Conservation (phyloP, 2,329 filamentous ascomycete genomes). For the Nothophoma quercina region DNA sequence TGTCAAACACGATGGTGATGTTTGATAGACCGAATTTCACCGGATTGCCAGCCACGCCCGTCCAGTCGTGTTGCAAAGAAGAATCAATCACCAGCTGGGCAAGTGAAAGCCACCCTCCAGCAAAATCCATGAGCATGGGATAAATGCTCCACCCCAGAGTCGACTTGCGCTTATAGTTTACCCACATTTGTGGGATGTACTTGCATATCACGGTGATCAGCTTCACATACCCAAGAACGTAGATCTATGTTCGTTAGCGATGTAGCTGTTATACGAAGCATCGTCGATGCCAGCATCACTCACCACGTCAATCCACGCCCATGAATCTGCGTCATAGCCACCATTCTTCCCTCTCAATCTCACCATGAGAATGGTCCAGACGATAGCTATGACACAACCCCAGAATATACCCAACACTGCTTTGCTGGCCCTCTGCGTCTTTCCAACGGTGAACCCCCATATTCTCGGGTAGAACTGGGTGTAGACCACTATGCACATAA, state of each 20-base stretch:
- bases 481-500: constrained; percentile 75
- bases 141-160: constrained; percentile 88
- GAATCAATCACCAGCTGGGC: constrained; percentile 85
- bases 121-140: constrained; percentile 83
- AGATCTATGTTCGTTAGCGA: constrained; percentile 52
- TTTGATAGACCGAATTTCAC: constrained; percentile 89
- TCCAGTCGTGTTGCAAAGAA: constrained; percentile 85
- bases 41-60: constrained; percentile 87
- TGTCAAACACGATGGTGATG: constrained; percentile 84
- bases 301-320: constrained; percentile 72
- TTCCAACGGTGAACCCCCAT: constrained; percentile 77
- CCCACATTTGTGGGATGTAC: constrained; percentile 75
- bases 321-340: constrained; percentile 57
- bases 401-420: constrained; percentile 73
- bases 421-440: constrained; percentile 62
- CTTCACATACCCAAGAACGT: constrained; percentile 85
- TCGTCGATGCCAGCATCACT: constrained; percentile 26
- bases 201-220: constrained; percentile 88
- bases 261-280: not conserved
- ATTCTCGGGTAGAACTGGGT: constrained; percentile 75
- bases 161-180: constrained; percentile 84
- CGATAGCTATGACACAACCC: constrained; percentile 68
- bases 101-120: constrained; percentile 82
- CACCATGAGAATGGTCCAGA: constrained; percentile 59
- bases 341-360: constrained; percentile 49